A percentile compares a stretch with the other conserved stretches of the same genome.
Conservation (phyloP, 2,329 filamentous ascomycete species). For the Trichoderma sp. region DNA sequence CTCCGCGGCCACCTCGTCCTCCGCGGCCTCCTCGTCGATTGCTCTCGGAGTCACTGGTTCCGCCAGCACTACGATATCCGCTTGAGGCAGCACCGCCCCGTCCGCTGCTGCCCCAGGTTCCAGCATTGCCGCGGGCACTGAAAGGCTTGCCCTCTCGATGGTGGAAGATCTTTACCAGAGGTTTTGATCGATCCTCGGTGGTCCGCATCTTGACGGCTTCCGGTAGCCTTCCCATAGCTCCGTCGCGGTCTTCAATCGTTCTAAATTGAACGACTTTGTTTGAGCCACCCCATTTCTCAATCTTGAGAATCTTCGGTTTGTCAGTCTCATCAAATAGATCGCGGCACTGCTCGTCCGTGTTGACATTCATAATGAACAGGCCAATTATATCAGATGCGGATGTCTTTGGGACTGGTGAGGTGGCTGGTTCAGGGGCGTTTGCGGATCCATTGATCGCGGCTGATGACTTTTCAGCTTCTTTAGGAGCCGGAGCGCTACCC, state of each 20-base stretch:
- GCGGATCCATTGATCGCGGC: slow-evolving; percentile 51
- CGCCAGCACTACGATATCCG: slow-evolving; percentile 80
- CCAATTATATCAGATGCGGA: slow-evolving; percentile 68
- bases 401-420: slow-evolving; percentile 60
- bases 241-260: slow-evolving; percentile 73
- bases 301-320: slow-evolving; percentile 71
- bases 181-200: slow-evolving; percentile 71
- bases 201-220: slow-evolving; percentile 72
- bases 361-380: slow-evolving; percentile 85
- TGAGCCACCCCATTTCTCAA: slow-evolving; percentile 73
- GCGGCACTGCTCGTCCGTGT: slow-evolving; percentile 76
- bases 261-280: slow-evolving; percentile 88
- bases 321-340: slow-evolving; percentile 82
- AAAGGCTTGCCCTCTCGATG: slow-evolving; percentile 59
- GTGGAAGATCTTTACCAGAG: slow-evolving; percentile 79
- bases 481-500: slow-evolving; percentile 39
- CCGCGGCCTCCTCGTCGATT: slow-evolving; percentile 56
- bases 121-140: slow-evolving; percentile 60
- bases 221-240: slow-evolving; percentile 70
- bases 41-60: slow-evolving; percentile 66
- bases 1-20: slow-evolving; percentile 55
- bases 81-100: slow-evolving; percentile 60
- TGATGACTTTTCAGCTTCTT: slow-evolving; percentile 56
- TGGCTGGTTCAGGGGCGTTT: slow-evolving; percentile 49
- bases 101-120: slow-evolving; percentile 63